Evolutionary conservation across 2,329 filamentous ascomycete species (phyloP).

Genomic region (Ophiostoma piceae): DNA sequence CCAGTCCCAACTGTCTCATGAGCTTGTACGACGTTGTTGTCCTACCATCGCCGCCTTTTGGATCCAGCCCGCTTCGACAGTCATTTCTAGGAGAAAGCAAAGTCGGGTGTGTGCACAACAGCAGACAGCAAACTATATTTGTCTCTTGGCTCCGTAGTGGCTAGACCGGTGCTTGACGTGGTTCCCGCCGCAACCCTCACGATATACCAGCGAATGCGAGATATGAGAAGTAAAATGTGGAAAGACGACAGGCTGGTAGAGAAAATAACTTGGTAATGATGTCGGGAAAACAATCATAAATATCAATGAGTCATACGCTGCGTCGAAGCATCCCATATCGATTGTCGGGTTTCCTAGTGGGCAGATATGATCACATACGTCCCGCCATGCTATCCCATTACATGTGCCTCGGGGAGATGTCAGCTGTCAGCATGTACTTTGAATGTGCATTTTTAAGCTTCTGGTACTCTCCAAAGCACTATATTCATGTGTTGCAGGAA

Average conservation of each 20-base stretch:
- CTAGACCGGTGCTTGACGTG: neutral
- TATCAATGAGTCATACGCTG: neutral
- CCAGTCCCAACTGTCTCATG: neutral
- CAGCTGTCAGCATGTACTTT: neutral
- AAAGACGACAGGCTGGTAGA: no score
- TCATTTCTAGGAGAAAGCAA: neutral
- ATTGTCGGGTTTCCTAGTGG: neutral
- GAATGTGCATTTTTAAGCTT: neutral
- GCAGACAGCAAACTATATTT: neutral
- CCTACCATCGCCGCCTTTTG: neutral
- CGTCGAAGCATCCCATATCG: neutral
- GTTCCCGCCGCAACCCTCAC: neutral
- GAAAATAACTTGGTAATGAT: neutral
- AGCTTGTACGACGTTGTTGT: neutral
- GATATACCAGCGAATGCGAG: neutral
- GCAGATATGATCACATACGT: neutral
- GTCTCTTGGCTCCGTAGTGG: neutral
- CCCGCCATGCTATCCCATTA: neutral
- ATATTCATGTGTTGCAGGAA: neutral
- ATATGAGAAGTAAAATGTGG: neutral
- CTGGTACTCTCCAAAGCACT: slow-evolving; percentile 9
- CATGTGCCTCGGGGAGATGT: neutral
- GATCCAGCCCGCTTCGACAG: neutral
- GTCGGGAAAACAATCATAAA: neutral
- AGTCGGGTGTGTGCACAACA: neutral